Conservation (phyloP, 176 grass and related monocot species). For the Avena sativa region DNA sequence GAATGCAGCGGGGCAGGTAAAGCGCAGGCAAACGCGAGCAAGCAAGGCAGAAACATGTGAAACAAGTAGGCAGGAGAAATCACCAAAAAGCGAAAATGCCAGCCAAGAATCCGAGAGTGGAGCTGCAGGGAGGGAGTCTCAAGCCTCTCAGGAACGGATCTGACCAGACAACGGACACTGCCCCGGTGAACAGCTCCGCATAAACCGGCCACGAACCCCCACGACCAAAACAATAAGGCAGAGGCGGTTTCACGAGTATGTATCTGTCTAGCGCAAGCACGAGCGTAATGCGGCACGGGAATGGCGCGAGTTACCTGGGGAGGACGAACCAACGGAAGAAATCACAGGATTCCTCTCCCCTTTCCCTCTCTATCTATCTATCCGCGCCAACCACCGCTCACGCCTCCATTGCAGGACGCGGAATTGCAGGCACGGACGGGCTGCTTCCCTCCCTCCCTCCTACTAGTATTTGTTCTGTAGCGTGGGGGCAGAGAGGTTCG, state of each 20-base stretch:
- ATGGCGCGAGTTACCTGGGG: constrained; percentile 36
- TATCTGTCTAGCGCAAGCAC: not conserved
- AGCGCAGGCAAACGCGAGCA: not conserved
- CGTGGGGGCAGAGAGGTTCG: not conserved
- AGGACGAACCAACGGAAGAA: not conserved
- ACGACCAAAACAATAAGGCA: not conserved
- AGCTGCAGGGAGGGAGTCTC: no score
- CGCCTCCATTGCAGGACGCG: constrained; percentile 30
- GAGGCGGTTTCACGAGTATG: not conserved
- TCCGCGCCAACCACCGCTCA: constrained; percentile 39
- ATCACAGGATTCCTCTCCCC: not conserved
- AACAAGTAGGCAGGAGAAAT: no score
- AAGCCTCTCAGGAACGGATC: constrained; percentile 33
- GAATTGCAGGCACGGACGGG: not conserved
- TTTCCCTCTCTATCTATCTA: not conserved
- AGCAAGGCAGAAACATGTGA: not conserved
- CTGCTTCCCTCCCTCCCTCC: not conserved
- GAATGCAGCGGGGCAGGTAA: not conserved
- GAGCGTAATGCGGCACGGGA: constrained; percentile 1
- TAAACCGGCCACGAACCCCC: not conserved
- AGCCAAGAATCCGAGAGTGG: no score
- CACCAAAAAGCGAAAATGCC: no score
- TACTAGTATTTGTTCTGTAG: constrained; percentile 15
- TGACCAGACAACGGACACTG: constrained; percentile 1
- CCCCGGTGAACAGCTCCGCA: not conserved